A percentile compares a stretch with the other conserved stretches of the same genome.
These are phyloP conservation scores for Lodderomyces metapsilosis DNA, from an alignment of 1,139 yeast species.

Conservation along the genomic window DNA sequence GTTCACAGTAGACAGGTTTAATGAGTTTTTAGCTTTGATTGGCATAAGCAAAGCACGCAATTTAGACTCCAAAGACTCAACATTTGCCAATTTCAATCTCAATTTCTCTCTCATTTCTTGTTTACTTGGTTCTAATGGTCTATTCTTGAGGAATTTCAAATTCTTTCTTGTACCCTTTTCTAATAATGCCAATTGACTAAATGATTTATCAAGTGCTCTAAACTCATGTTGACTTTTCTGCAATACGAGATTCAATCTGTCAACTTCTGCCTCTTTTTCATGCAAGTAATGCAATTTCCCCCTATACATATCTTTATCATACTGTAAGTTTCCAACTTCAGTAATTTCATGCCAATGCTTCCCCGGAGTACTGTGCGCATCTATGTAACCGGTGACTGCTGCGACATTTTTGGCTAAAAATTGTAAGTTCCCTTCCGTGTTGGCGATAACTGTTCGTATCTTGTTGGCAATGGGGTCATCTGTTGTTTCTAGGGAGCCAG, in stretches of 20 bases:
- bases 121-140: conserved; percentile 25
- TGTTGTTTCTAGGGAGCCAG: conserved; percentile 3
- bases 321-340: conserved; percentile 2
- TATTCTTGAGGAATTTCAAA: conserved; percentile 11
- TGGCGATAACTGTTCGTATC: conserved; percentile 16
- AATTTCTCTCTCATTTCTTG: conserved; percentile 19
- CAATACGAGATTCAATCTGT: conserved; percentile 8
- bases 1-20: conserved; percentile 16
- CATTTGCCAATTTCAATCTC: conserved; percentile 19
- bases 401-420: conserved; percentile 16
- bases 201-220: conserved; percentile 19
- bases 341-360: conserved; percentile 2
- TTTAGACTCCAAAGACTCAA: conserved; percentile 20
- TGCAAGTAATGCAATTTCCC: conserved; percentile 3
- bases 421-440: conserved; percentile 20
- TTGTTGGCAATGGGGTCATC: conserved; percentile 13
- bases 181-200: conserved; percentile 17
- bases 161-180: conserved; percentile 11
- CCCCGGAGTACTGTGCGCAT: conserved; percentile 11
- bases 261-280: conserved; percentile 4
- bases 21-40: conserved; percentile 21
- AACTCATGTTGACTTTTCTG: conserved; percentile 15
- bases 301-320: conserved; percentile 2
- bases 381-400: conserved; percentile 13
- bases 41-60: conserved; percentile 25